Evolutionary conservation across 202 grass and related monocot species (phyloP).

Genomic region (Brachypodium distachyon): DNA sequence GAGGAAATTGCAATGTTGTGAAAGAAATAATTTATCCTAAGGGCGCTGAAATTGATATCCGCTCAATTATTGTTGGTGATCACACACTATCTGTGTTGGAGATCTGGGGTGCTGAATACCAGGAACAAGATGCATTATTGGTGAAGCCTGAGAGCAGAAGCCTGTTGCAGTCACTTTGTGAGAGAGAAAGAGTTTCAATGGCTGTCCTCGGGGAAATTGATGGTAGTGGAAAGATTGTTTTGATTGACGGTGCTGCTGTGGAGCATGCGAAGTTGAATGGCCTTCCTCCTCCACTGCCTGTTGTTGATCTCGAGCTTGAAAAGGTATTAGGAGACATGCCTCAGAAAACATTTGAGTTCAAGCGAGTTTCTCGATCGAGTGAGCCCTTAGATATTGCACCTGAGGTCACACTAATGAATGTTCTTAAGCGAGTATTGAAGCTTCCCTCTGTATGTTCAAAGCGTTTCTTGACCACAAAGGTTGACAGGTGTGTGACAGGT

Average conservation of each 20-base stretch:
- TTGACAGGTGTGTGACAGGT: slow-evolving; percentile 93
- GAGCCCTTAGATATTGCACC: slow-evolving; percentile 72
- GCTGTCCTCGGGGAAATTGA: slow-evolving; percentile 74
- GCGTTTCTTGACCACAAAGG: slow-evolving; percentile 88
- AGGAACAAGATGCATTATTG: slow-evolving; percentile 79
- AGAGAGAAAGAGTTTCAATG: slow-evolving; percentile 80
- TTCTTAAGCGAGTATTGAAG: slow-evolving; percentile 63
- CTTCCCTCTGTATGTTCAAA: slow-evolving; percentile 88
- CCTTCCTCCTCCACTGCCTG: slow-evolving; percentile 41
- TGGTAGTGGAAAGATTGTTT: slow-evolving; percentile 77
- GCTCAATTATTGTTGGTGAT: slow-evolving; percentile 80
- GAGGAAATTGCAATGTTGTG: slow-evolving; percentile 93
- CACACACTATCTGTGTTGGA: slow-evolving; percentile 78
- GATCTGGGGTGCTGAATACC: slow-evolving; percentile 89
- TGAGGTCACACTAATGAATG: slow-evolving; percentile 54
- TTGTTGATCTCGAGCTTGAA: slow-evolving; percentile 87
- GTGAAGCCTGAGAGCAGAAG: slow-evolving; percentile 56
- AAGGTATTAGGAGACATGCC: slow-evolving; percentile 92
- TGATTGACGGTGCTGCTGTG: slow-evolving; percentile 65
- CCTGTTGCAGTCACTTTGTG: slow-evolving; percentile 59
- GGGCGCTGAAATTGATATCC: slow-evolving; percentile 86
- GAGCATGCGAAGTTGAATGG: slow-evolving; percentile 44
- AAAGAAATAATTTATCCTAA: slow-evolving; percentile 97
- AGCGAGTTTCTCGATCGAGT: slow-evolving; percentile 23
- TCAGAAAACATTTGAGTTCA: slow-evolving; percentile 78